Percentiles rank a stretch among this genome's conserved stretches.
These are phyloP conservation scores for Sistotremastrum niveocremeum DNA, from an alignment of 768 basidiomycete genomes.

Conservation along the genomic window DNA sequence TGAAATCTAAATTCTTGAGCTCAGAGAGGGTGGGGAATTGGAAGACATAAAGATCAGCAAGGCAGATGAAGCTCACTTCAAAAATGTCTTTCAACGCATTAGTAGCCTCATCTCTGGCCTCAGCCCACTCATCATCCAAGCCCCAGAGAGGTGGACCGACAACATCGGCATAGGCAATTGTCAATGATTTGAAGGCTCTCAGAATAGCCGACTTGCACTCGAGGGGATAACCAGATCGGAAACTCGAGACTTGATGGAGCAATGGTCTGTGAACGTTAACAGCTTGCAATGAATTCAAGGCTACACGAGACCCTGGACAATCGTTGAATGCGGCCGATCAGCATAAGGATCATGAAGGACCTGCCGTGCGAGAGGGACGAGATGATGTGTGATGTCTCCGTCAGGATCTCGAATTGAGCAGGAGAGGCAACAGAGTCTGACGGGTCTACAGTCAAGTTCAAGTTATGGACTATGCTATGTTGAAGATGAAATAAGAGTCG, in stretches of 20 bases:
- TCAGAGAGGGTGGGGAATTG: constrained; percentile 13
- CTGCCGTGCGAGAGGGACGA: constrained; percentile 60
- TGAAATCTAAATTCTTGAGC: constrained; percentile 50
- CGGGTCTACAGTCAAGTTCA: constrained; percentile 26
- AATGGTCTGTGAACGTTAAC: constrained; percentile 47
- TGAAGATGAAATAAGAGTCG: not conserved
- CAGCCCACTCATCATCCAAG: constrained; percentile 30
- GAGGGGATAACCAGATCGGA: constrained; percentile 24
- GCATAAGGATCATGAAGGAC: not conserved
- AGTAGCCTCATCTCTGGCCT: constrained; percentile 36
- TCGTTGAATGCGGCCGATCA: not conserved
- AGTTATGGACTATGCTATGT: constrained; percentile 45
- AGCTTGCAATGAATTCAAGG: constrained; percentile 42
- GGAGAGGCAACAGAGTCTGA: constrained; percentile 17
- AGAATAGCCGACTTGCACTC: constrained; percentile 43
- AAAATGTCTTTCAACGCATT: constrained; percentile 47
- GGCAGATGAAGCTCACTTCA: constrained; percentile 25
- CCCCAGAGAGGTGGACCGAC: constrained; percentile 63
- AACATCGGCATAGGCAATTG: constrained; percentile 47
- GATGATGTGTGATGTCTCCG: constrained; percentile 64
- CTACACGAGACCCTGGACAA: constrained; percentile 43
- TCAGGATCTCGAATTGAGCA: constrained; percentile 38
- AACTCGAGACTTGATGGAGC: constrained; percentile 43
- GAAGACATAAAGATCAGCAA: not conserved
- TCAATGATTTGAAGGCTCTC: constrained; percentile 48